phyloP scores from a whole-genome alignment of 2,329 filamentous ascomycete genomes.

The Dothideomycetes sp. region DNA sequence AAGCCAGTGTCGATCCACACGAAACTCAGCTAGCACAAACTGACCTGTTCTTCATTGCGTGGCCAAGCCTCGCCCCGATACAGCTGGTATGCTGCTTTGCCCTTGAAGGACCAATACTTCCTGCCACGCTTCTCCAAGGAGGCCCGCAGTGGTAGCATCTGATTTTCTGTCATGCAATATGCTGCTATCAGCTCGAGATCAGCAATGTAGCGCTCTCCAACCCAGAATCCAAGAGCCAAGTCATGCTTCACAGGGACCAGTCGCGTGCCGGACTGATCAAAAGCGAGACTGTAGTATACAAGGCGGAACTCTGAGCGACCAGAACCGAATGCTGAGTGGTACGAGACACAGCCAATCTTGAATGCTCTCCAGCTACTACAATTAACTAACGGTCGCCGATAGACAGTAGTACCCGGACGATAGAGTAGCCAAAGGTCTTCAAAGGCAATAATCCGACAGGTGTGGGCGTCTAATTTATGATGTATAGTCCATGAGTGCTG shows the following conservation, averaged over 20 bases:
- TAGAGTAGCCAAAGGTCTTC: not conserved
- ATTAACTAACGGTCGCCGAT: not conserved
- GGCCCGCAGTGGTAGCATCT: not conserved
- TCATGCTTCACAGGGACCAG: not conserved
- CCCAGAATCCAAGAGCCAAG: not conserved
- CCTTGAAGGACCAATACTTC: not conserved
- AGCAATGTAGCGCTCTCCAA: not conserved
- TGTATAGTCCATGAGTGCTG: not conserved
- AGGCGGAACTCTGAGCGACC: not conserved
- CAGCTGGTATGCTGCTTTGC: not conserved
- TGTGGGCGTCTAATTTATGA: not conserved
- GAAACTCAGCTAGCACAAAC: not conserved
- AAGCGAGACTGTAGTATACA: not conserved
- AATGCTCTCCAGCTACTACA: not conserved
- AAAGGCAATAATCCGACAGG: not conserved
- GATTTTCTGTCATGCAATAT: not conserved
- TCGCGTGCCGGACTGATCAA: not conserved
- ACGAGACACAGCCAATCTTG: not conserved
- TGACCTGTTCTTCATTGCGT: not conserved
- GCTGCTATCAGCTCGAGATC: not conserved
- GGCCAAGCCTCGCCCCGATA: not conserved
- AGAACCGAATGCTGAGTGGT: not conserved
- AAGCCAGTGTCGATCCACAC: not conserved
- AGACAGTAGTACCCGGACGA: not conserved
- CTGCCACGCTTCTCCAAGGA: not conserved